phyloP scores from a whole-genome alignment of 2,329 filamentous ascomycete species.

The Fusarium nematophilum region DNA sequence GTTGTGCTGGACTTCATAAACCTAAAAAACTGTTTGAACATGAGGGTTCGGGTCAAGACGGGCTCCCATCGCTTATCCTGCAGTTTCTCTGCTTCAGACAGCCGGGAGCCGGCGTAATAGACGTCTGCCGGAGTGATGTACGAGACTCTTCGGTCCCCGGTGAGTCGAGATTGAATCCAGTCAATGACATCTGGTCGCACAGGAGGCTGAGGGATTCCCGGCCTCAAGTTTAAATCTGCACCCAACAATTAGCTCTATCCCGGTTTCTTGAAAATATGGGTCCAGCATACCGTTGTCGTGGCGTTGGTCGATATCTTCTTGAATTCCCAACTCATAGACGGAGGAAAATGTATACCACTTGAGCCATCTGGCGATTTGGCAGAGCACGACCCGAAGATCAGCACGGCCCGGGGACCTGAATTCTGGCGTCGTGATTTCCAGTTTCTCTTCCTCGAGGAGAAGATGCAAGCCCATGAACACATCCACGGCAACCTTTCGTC shows the following conservation, averaged over 20 bases:
- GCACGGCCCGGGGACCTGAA: conserved; percentile 56
- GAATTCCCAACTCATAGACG: conserved; percentile 64
- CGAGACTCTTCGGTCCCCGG: conserved; percentile 48
- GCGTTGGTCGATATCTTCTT: conserved; percentile 56
- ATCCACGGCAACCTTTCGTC: conserved; percentile 71
- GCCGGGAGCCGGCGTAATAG: conserved; percentile 53
- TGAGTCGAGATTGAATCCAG: conserved; percentile 64
- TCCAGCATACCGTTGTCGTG: conserved; percentile 54
- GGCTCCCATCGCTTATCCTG: conserved; percentile 57
- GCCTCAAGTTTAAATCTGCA: conserved; percentile 48
- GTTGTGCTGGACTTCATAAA: conserved; percentile 63
- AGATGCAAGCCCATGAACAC: conserved; percentile 84
- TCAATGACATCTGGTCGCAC: conserved; percentile 58
- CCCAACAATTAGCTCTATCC: conserved; percentile 15
- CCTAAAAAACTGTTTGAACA: conserved; percentile 76
- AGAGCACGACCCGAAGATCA: conserved; percentile 77
- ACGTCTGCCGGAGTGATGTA: conserved; percentile 60
- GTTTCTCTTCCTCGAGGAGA: conserved; percentile 88
- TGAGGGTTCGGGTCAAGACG: conserved; percentile 74
- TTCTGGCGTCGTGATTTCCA: conserved; percentile 69
- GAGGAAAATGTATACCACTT: conserved; percentile 69
- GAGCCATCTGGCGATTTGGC: conserved; percentile 86
- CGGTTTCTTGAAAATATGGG: background rate
- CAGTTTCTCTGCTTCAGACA: conserved; percentile 50
- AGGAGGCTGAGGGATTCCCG: conserved; percentile 48